Conservation (phyloP, 768 basidiomycete species). For the Kwoniella mangroviensis region DNA sequence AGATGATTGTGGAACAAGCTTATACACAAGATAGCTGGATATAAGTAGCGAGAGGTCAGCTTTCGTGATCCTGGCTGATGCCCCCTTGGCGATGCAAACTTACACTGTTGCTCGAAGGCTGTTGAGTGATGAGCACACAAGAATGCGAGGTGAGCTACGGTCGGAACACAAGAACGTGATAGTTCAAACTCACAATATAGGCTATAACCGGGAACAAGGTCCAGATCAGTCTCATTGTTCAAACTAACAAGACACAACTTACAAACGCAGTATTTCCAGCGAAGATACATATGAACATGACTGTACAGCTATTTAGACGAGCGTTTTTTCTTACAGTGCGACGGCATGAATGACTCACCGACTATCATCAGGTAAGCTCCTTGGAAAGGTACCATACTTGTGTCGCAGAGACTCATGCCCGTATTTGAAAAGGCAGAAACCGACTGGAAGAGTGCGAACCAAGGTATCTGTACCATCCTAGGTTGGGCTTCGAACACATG, state of each 20-base stretch:
- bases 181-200: slow-evolving; percentile 75
- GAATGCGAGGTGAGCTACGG: too few relatives aligned
- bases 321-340: too few relatives aligned
- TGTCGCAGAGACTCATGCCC: slow-evolving; percentile 79
- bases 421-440: slow-evolving; percentile 87
- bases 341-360: slow-evolving; percentile 35
- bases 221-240: too few relatives aligned
- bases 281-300: slow-evolving; percentile 73
- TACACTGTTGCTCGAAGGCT: slow-evolving; percentile 85
- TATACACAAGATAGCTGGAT: slow-evolving; percentile 60
- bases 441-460: slow-evolving; percentile 84
- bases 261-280: slow-evolving; percentile 95
- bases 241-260: slow-evolving; percentile 58
- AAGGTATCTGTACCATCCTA: slow-evolving; percentile 66
- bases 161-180: too few relatives aligned
- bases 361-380: slow-evolving; percentile 77
- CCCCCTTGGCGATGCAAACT: too few relatives aligned
- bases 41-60: neutral
- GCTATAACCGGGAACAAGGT: slow-evolving; percentile 60
- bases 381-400: slow-evolving; percentile 91
- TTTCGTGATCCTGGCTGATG: too few relatives aligned
- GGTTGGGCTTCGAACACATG: slow-evolving; percentile 66
- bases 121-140: too few relatives aligned
- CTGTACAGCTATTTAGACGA: too few relatives aligned
- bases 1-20: slow-evolving; percentile 66